These are phyloP conservation scores for Xylariaceae sp. DNA, from an alignment of 2,329 filamentous ascomycete genomes.

Conservation along the genomic window DNA sequence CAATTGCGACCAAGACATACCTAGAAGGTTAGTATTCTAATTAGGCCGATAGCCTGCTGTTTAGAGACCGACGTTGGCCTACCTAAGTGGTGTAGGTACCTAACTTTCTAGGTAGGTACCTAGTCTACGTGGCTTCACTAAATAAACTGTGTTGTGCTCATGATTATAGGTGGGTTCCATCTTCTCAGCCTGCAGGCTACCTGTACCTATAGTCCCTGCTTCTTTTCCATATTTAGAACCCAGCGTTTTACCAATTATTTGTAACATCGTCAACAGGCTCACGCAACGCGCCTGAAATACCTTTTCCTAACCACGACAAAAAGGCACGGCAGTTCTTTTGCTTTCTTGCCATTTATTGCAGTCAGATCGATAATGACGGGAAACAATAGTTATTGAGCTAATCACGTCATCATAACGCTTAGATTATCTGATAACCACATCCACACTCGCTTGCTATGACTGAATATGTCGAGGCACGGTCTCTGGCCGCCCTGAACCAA, in stretches of 20 bases:
- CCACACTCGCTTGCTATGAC: conserved; percentile 37
- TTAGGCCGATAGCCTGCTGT: not conserved
- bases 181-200: too few species aligned
- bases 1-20: too few species aligned
- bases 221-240: conserved; percentile 9
- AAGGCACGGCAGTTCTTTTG: not conserved
- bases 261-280: not conserved
- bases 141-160: too few species aligned
- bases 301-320: not conserved
- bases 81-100: too few species aligned
- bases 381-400: not conserved
- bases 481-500: conserved; percentile 77
- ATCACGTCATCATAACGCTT: not conserved
- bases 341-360: not conserved
- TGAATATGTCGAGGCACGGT: conserved; percentile 75
- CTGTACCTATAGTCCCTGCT: not conserved
- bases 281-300: not conserved
- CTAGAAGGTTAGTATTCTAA: too few species aligned
- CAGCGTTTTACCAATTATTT: not conserved
- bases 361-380: not conserved
- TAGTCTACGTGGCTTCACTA: conserved; percentile 17
- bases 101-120: not conserved
- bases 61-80: too few species aligned
- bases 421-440: not conserved
- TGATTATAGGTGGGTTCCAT: too few species aligned